Base-by-base conservation (phyloP, 2,329 filamentous ascomycete genomes). In the Neoascochyta sp. region DNA sequence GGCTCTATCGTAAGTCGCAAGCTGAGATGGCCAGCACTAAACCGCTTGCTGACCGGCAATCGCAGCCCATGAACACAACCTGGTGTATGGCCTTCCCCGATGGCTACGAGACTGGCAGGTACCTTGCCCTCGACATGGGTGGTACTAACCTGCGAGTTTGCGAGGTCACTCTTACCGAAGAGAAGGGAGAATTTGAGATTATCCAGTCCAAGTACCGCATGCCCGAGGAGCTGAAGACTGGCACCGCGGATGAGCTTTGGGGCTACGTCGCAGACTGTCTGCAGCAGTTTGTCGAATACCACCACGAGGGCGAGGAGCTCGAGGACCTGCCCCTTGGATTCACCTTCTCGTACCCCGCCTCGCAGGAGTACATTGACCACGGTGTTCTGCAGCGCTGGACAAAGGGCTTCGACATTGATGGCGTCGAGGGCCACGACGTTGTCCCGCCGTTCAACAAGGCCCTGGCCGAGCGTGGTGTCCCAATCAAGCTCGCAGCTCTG, bases 201-300 rank as follows among this genome's bases (percentile, higher is more conserved):
- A 88, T 89, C 47, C 90, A 95, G 68, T 93, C 88, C 54, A 95
- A 95, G 68, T 96, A 95, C 67, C 81, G 84, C 39, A 89, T 95
- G 78, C 88, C 90, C 2, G 86, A 94, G 60, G 88, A 95, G 66
- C 75, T 96, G 49, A 95, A 93, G 71, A 87, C 83, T 3, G 88
- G 87, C 29, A 77, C 80, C 9, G 76, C 83, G 1, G 86, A 95
- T 12, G 87, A 95, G 65, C 76, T 96, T 5, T 95, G 88, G 86
- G 86, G 88, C 55, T 95, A 95, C 64, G 86, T 95, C 55, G 88
- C 89, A 60, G 88, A 95, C 64, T 95, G 88, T 62, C 71, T 96
- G 39, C 76, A 90, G 65, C 86, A 95, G 57, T 96, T 96, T 63
- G 78, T 96, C 43, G 80, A 93, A 56, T 83, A 83, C 45, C 88